A percentile compares a stretch with the other conserved stretches of the same genome.
phyloP scores from a whole-genome alignment of 202 grass and related monocot genomes.

The Cymbopogon flexuosus region DNA sequence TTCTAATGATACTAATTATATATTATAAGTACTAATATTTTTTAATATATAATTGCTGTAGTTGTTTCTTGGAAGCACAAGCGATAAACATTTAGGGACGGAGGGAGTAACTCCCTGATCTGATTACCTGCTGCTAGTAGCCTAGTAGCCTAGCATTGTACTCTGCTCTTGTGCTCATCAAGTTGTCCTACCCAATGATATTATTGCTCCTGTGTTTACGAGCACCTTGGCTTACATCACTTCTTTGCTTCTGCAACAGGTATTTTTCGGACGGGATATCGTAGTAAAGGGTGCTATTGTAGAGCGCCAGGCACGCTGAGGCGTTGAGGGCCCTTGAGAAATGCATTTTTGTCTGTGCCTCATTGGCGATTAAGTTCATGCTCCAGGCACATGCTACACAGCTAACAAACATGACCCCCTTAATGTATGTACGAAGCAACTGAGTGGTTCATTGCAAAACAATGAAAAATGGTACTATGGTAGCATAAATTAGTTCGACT shows the following conservation, averaged over 20 bases:
- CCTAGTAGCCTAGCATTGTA: not conserved
- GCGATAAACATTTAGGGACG: no score
- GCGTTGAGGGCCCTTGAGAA: not conserved
- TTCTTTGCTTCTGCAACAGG: constrained; percentile 35
- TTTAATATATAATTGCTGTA: no score
- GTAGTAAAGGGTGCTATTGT: constrained; percentile 47
- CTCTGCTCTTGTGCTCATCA: not conserved
- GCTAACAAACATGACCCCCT: constrained; percentile 28
- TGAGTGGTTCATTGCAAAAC: not conserved
- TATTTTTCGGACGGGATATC: constrained; percentile 55
- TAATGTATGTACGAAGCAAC: constrained; percentile 1
- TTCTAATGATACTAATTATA: no score
- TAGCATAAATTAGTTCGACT: not conserved
- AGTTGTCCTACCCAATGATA: not conserved
- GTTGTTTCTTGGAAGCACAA: no score
- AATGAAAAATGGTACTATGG: not conserved
- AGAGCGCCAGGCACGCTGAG: constrained; percentile 13
- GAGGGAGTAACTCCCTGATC: not conserved
- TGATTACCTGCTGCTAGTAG: not conserved
- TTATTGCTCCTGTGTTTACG: not conserved
- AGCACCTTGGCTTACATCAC: constrained; percentile 1
- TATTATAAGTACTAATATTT: no score
- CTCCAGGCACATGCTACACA: not conserved
- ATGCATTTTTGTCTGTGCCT: constrained; percentile 20
- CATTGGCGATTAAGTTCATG: not conserved